phyloP scores from a whole-genome alignment of 2,329 filamentous ascomycete species.

The Clonostachys rosea region DNA sequence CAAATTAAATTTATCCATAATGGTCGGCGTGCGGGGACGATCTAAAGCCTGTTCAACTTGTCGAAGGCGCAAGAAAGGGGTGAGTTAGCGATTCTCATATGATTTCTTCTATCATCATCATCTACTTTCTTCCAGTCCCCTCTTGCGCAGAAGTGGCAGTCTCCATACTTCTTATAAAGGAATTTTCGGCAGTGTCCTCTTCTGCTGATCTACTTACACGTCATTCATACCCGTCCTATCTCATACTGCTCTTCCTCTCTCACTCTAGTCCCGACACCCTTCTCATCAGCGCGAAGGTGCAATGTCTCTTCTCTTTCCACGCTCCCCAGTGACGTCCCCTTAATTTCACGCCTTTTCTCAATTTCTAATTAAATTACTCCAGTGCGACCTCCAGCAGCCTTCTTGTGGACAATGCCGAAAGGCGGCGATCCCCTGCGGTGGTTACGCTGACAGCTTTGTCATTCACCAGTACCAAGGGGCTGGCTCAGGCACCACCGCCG shows the following conservation, averaged over 20 bases:
- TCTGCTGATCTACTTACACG: too few relatives aligned
- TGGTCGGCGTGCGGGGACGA: conserved; percentile 1
- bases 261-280: too few relatives aligned
- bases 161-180: not conserved
- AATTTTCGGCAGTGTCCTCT: too few relatives aligned
- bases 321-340: too few relatives aligned
- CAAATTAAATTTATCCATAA: too few relatives aligned
- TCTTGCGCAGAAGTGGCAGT: not conserved
- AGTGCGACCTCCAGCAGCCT: conserved; percentile 2
- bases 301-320: too few relatives aligned
- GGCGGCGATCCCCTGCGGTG: conserved; percentile 1
- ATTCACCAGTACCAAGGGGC: too few relatives aligned
- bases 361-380: not conserved
- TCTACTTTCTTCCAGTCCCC: not conserved
- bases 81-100: not conserved
- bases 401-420: conserved; percentile 1
- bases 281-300: too few relatives aligned
- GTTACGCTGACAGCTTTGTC: not conserved
- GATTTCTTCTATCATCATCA: not conserved
- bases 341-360: too few relatives aligned
- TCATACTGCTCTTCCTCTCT: too few relatives aligned
- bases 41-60: conserved; percentile 2
- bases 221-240: too few relatives aligned
- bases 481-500: too few relatives aligned
- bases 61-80: conserved; percentile 3